Evolutionary conservation across 139 green algal species (phyloP).

Genomic region (Diplosphaera chodatii): DNA sequence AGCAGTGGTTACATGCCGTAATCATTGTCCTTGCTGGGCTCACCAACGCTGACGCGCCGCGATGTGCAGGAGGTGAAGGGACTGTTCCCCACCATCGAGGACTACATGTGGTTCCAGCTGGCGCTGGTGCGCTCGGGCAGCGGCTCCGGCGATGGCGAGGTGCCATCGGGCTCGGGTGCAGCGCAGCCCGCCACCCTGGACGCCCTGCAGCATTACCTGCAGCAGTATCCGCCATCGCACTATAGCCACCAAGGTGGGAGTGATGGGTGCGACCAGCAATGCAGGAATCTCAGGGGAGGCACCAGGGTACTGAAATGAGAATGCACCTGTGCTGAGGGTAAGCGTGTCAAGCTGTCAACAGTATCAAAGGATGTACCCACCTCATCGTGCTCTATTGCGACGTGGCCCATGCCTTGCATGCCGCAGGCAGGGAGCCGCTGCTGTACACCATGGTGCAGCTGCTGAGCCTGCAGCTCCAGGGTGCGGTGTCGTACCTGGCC

Average conservation of each 20-base stretch:
- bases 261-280: no score
- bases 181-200: constrained; percentile 41
- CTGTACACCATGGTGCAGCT: constrained; percentile 81
- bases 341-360: no score
- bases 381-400: no score
- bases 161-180: background rate
- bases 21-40: no score
- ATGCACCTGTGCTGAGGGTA: no score
- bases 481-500: constrained; percentile 36
- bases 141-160: background rate
- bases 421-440: constrained; percentile 59
- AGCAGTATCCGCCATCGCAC: constrained; percentile 67
- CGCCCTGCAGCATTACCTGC: constrained; percentile 73
- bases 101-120: constrained; percentile 88
- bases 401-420: no score
- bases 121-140: constrained; percentile 33
- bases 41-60: no score
- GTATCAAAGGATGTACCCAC: no score
- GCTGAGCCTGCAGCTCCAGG: constrained; percentile 69
- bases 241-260: constrained; percentile 47
- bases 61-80: constrained; percentile 22
- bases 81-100: constrained; percentile 84
- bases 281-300: no score
- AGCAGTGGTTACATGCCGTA: no score
- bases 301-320: no score